Evolutionary conservation across 169 alveolate species (phyloP).

Genomic region (Toxoplasma gondii): DNA sequence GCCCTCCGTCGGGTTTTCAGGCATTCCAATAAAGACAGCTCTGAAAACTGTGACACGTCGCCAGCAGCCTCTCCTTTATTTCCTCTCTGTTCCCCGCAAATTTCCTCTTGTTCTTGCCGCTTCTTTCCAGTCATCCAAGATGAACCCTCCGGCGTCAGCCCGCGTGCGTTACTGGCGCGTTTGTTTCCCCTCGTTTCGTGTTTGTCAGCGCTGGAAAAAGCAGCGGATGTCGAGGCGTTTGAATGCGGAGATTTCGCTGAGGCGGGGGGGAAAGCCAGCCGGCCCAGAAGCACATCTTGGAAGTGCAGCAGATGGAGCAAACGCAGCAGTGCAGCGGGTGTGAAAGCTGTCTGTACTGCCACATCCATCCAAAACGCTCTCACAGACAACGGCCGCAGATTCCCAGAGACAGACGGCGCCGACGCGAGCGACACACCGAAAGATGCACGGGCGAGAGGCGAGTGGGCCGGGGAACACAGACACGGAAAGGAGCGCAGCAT

Average conservation of each 20-base stretch:
- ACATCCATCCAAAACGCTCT: slow-evolving; percentile 12
- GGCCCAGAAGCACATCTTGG: background rate
- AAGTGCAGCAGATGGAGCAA: slow-evolving; percentile 13
- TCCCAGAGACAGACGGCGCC: background rate
- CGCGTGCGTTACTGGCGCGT: background rate
- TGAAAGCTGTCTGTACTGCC: slow-evolving; percentile 15
- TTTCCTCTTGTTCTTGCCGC: no score
- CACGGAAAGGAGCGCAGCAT: background rate
- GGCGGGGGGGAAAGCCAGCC: background rate
- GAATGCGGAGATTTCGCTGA: background rate
- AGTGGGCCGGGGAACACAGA: background rate
- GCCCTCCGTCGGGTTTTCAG: background rate
- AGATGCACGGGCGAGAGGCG: background rate
- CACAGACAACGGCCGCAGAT: background rate
- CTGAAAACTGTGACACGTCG: no score
- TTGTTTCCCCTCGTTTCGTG: background rate
- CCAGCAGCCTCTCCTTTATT: no score
- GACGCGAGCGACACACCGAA: background rate
- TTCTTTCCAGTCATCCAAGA: no score
- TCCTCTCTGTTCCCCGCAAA: no score
- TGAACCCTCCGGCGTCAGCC: no score
- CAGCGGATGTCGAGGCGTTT: background rate
- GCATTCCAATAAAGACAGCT: no score
- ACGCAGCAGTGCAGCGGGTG: background rate
- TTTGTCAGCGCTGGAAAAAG: no score